Conservation (phyloP, 2,329 filamentous ascomycete species). For the Pseudogymnoascus sp. region DNA sequence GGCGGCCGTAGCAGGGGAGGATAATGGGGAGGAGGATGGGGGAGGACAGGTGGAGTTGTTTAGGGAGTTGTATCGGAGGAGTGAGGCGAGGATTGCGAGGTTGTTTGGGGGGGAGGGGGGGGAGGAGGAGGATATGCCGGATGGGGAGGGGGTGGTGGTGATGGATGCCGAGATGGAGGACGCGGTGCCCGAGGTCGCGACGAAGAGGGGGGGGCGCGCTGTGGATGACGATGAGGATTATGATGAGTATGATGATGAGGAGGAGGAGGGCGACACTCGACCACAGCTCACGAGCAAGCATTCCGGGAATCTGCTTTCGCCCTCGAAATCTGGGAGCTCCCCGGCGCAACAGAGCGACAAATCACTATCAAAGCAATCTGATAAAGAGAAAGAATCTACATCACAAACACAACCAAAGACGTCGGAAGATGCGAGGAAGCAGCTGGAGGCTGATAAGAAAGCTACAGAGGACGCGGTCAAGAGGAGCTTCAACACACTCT, state of each 20-base stretch:
- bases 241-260: conserved; percentile 73
- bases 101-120: conserved; percentile 51
- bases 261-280: conserved; percentile 54
- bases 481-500: conserved; percentile 83
- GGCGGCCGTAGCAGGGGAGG: conserved; percentile 39
- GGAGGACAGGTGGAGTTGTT: conserved; percentile 62
- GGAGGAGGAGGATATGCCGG: conserved; percentile 24
- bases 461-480: conserved; percentile 84
- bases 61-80: conserved; percentile 65
- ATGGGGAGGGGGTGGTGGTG: conserved; percentile 40
- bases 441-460: conserved; percentile 83
- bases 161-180: conserved; percentile 45
- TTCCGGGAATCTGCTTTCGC: conserved; percentile 49
- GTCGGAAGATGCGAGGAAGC: conserved; percentile 83
- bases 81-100: conserved; percentile 65
- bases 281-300: conserved; percentile 45
- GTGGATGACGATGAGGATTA: conserved; percentile 75
- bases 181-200: conserved; percentile 35
- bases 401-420: conserved; percentile 53
- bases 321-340: conserved; percentile 61
- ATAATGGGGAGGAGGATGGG: conserved; percentile 58
- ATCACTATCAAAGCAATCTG: conserved; percentile 49
- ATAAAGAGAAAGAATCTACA: conserved; percentile 41
- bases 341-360: conserved; percentile 50
- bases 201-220: conserved; percentile 65